Base-by-base conservation (phyloP, 1,284 basidiomycete species). In the Rhodotorula sp. region DNA sequence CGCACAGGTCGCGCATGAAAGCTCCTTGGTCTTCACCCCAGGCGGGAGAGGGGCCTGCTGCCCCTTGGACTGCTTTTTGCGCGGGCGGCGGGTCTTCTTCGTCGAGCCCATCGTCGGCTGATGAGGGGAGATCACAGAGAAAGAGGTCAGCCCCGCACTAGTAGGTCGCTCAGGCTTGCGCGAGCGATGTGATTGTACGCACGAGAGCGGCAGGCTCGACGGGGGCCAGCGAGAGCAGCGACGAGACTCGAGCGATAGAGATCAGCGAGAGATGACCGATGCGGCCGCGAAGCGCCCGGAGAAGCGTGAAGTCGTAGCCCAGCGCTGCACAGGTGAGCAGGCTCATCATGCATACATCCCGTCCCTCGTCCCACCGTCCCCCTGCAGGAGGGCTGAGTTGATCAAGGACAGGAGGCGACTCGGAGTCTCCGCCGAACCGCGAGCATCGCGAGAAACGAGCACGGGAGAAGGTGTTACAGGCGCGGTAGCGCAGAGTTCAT, bases 51-150 rank as follows among this genome's bases (percentile, higher is more conserved):
- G 46, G 9, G 15, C 22, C 7, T n/a, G n/a, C 50, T 37, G 44
- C 3, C 32, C 25, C n/a, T 57, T 64, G 34, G 32, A 27, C 36
- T 58, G 57, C 56, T 37, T 15, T 48, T 58, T 65, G 34, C 63
- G n/a, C 21, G 27, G 2, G 19, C 29, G 51, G 25, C 29, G 51
- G 25, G 37, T 34, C n/a, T 27, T 41, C 36, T 36, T 36, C 36
- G 55, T 22, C 36, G 55, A 57, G 25, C 36, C 56, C 56, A 58
- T 59, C 41, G 41, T 29, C 22, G 55, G 19, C 44, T 44, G 44
- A 44, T 13, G 44, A 44, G 44, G 44, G n/a, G 44, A 44, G 44
- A 44, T 44, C 44, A 21, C 44, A 19, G 29, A 29, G 17, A 5
- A 9, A 27, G 48, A 7, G 25, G 25, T 3, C 3, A 10, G 48